Percentiles rank a stretch among this genome's conserved stretches.
These are phyloP conservation scores for Xerocomellus dryophilus DNA, from an alignment of 768 basidiomycete species.

Conservation along the genomic window DNA sequence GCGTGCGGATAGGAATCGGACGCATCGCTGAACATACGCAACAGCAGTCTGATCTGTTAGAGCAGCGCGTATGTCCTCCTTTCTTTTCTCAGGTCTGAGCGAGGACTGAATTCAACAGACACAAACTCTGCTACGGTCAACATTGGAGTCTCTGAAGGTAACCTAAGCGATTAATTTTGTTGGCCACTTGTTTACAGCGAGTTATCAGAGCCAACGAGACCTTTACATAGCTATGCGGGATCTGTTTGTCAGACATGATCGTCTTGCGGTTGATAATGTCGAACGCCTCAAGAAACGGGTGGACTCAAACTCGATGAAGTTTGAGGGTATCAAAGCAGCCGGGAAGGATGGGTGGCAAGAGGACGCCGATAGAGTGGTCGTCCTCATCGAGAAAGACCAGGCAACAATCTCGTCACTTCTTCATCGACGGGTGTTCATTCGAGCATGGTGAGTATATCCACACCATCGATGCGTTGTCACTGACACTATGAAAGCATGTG, in stretches of 20 bases:
- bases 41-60: slow-evolving; percentile 69
- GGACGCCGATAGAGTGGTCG: slow-evolving; percentile 74
- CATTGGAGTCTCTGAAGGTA: slow-evolving; percentile 78
- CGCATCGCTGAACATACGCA: slow-evolving; percentile 67
- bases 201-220: slow-evolving; percentile 67
- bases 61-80: slow-evolving; percentile 56
- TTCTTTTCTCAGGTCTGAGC: background rate
- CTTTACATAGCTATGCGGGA: slow-evolving; percentile 86
- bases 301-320: slow-evolving; percentile 68
- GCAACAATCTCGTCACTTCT: slow-evolving; percentile 71
- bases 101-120: slow-evolving; percentile 43
- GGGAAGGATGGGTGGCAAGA: slow-evolving; percentile 84
- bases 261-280: slow-evolving; percentile 85
- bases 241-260: slow-evolving; percentile 81
- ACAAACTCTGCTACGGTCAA: slow-evolving; percentile 57
- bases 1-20: slow-evolving; percentile 72
- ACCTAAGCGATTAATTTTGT: background rate
- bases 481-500: slow-evolving; percentile 62
- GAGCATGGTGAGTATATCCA: slow-evolving; percentile 61
- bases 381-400: slow-evolving; percentile 81
- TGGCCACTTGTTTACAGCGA: slow-evolving; percentile 10
- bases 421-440: slow-evolving; percentile 79
- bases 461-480: background rate
- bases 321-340: slow-evolving; percentile 66
- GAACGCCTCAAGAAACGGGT: slow-evolving; percentile 86